A percentile compares a stretch with the other conserved stretches of the same genome.
Evolutionary conservation across 169 alveolate species (phyloP).

Genomic region (Plasmodium vinckei): DNA sequence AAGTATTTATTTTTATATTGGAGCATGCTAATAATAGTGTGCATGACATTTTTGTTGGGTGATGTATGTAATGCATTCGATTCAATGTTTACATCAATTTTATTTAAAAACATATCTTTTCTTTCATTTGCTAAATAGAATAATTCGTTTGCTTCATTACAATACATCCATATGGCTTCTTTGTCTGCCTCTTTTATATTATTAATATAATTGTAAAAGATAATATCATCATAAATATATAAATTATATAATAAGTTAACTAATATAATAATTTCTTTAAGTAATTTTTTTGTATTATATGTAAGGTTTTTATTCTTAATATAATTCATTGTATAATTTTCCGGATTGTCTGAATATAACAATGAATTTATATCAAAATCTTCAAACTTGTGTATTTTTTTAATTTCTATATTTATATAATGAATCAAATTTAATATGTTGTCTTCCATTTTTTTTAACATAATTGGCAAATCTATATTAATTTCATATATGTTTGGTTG

Average conservation of each 20-base stretch:
- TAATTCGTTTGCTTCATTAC: constrained; percentile 73
- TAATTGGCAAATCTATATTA: constrained; percentile 28
- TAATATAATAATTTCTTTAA: constrained; percentile 60
- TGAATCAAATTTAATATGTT: constrained; percentile 41
- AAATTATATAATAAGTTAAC: constrained; percentile 44
- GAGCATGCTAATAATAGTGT: constrained; percentile 3
- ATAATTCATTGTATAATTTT: constrained; percentile 42
- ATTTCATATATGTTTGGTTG: constrained; percentile 75
- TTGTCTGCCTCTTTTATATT: constrained; percentile 72
- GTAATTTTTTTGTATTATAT: constrained; percentile 54
- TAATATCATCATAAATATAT: constrained; percentile 40
- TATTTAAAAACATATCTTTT: constrained; percentile 29
- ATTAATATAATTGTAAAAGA: constrained; percentile 57
- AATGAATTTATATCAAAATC: constrained; percentile 68
- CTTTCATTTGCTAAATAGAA: constrained; percentile 57
- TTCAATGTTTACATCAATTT: constrained; percentile 1
- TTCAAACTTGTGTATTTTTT: constrained; percentile 36
- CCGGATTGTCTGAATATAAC: constrained; percentile 61
- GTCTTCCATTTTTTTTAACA: constrained; percentile 29
- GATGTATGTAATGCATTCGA: background rate
- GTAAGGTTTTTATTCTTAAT: constrained; percentile 49
- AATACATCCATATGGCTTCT: constrained; percentile 75
- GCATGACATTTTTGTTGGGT: constrained; percentile 6
- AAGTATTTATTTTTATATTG: constrained; percentile 26
- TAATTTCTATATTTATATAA: constrained; percentile 60